Percentiles rank a stretch among this genome's conserved stretches.
Conservation (phyloP, 208 protist genomes). For the Acanthamoeba sp. region DNA sequence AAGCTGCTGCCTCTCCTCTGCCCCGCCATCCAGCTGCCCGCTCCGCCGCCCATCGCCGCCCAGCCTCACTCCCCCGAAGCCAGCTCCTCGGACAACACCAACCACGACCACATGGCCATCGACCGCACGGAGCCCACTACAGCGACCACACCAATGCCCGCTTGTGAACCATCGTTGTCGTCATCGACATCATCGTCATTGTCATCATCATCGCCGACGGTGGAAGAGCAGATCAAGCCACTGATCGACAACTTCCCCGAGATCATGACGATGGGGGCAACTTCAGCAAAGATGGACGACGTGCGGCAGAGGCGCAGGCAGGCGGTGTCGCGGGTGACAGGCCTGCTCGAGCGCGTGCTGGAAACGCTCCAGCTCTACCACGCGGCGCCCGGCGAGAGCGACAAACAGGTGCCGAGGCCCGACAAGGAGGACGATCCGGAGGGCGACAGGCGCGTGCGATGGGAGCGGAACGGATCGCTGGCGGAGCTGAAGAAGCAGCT, state of each 20-base stretch:
- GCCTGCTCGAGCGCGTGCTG: background rate
- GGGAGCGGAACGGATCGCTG: background rate
- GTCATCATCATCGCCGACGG: no score
- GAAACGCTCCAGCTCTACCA: constrained; percentile 21
- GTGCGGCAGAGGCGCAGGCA: background rate
- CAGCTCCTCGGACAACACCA: no score
- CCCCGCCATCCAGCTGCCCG: background rate
- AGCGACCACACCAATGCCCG: background rate
- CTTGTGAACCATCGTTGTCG: no score
- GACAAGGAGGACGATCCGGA: background rate
- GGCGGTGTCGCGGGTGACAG: background rate
- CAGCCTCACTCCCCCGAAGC: background rate
- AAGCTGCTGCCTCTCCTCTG: background rate
- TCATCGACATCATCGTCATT: no score
- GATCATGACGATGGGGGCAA: background rate
- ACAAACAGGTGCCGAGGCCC: background rate
- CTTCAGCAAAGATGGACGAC: no score
- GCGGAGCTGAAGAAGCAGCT: background rate
- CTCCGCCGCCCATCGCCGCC: background rate
- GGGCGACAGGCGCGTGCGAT: background rate
- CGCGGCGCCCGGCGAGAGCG: background rate
- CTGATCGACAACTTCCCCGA: background rate
- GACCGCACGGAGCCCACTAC: background rate
- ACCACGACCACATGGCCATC: background rate
- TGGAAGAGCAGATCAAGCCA: no score